Conservation (phyloP, 139 green algal genomes). For the Chlamydomonas sp. region DNA sequence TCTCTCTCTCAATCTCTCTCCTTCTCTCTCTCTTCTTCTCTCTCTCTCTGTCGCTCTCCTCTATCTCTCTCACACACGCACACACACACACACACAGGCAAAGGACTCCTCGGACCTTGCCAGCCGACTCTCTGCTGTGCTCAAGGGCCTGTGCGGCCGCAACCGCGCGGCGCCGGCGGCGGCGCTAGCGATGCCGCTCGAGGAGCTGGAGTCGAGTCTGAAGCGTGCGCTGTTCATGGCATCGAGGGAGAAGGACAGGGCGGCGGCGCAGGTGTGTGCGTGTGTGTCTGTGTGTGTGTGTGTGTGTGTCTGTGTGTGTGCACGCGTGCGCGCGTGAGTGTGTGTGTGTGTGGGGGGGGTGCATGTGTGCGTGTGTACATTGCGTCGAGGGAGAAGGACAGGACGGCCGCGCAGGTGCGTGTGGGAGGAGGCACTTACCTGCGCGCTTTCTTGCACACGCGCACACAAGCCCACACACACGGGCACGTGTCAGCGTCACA, state of each 20-base stretch:
- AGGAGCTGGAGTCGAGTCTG: conserved; percentile 1
- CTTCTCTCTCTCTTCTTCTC: conserved; percentile 36
- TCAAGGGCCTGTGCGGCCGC: conserved; percentile 9
- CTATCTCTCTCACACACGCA: conserved; percentile 12
- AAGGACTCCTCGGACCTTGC: conserved; percentile 45
- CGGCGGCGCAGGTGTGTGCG: background rate
- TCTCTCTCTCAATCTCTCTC: conserved; percentile 42
- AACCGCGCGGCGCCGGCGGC: background rate
- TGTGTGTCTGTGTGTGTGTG: no score
- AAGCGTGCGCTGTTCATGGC: conserved; percentile 9
- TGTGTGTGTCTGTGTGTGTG: no score
- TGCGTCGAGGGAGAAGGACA: background rate
- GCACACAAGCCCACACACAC: no score
- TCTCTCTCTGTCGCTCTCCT: conserved; percentile 41
- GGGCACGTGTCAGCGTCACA: no score
- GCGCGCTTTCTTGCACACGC: no score
- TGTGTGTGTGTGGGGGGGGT: background rate
- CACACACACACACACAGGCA: conserved; percentile 16
- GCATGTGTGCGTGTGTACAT: background rate
- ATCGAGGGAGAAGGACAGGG: conserved; percentile 8
- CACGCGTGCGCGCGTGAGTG: background rate
- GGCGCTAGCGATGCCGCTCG: background rate
- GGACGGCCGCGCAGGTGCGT: background rate
- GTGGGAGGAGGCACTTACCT: background rate
- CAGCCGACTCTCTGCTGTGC: conserved; percentile 31